These are phyloP conservation scores for Phytopythium montanum DNA, from an alignment of 352 stramenopile species.

Conservation along the genomic window DNA sequence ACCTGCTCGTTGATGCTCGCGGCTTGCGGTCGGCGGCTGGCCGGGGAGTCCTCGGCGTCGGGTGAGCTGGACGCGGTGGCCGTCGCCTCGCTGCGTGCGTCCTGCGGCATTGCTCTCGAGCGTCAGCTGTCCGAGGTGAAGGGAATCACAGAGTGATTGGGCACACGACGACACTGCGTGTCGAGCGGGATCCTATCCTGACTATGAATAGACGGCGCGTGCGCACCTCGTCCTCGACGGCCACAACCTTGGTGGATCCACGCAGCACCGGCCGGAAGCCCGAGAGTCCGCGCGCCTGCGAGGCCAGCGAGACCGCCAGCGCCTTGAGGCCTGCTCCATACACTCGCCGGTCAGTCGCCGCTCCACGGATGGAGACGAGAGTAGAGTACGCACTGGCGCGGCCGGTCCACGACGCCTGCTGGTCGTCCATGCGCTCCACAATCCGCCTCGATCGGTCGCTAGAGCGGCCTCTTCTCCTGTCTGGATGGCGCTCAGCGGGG, in stretches of 20 bases:
- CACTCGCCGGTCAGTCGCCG: neutral
- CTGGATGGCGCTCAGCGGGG: no score
- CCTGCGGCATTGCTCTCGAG: slow-evolving; percentile 1
- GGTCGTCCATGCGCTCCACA: slow-evolving; percentile 4
- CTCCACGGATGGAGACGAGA: no score
- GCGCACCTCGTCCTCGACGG: slow-evolving; percentile 6
- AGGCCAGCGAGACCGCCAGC: slow-evolving; percentile 6
- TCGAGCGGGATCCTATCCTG: neutral
- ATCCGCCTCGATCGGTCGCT: neutral
- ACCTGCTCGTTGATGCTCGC: neutral
- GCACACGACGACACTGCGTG: no score
- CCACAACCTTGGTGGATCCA: slow-evolving; percentile 1
- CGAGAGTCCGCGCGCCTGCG: slow-evolving; percentile 4
- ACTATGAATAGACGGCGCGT: neutral
- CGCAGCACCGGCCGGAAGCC: slow-evolving; percentile 2
- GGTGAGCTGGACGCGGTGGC: slow-evolving; percentile 18
- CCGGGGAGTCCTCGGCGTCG: slow-evolving; percentile 9
- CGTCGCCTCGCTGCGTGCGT: slow-evolving; percentile 12
- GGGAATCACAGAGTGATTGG: neutral
- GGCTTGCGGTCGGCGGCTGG: neutral
- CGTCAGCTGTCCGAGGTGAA: neutral
- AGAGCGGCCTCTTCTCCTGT: no score
- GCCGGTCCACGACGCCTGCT: slow-evolving; percentile 1
- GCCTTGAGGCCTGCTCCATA: slow-evolving; percentile 5
- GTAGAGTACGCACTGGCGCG: slow-evolving; percentile 1